Evolutionary conservation across 495 filamentous ascomycete species (phyloP).

Genomic region (Hapsidospora chrysogenum): DNA sequence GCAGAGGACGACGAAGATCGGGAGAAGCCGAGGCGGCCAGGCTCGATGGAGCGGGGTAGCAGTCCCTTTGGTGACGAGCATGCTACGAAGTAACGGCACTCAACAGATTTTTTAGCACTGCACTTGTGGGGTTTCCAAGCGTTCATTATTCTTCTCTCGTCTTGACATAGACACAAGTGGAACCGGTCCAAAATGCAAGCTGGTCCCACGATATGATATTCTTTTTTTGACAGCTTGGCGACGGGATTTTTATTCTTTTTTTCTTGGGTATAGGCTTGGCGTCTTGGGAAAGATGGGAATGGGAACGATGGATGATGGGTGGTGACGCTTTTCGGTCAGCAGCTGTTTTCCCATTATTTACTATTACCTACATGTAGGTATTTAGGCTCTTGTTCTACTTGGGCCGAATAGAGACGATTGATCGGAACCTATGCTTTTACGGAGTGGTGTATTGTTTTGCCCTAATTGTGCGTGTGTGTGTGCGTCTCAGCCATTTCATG

Average conservation of each 20-base stretch:
- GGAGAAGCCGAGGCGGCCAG: no score
- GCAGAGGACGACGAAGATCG: conserved; percentile 19
- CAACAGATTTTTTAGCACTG: background rate
- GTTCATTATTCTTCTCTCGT: background rate
- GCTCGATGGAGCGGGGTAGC: conserved; percentile 16
- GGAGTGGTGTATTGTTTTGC: no score
- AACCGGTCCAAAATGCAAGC: background rate
- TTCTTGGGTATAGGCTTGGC: background rate
- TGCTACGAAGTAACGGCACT: conserved; percentile 17
- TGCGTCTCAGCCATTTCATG: no score
- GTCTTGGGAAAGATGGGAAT: background rate
- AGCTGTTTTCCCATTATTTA: background rate
- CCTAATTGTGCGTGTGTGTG: no score
- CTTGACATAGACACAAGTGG: background rate
- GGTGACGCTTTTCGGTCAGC: background rate
- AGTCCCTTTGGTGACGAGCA: conserved; percentile 42
- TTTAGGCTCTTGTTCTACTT: no score
- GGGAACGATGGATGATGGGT: background rate
- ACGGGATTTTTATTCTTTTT: background rate
- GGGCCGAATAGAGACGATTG: background rate
- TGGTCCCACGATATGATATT: no score
- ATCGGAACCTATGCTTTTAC: no score
- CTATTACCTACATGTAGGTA: no score
- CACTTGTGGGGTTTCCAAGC: background rate
- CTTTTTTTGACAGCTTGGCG: background rate